These are phyloP conservation scores for Dothideomycetes sp. DNA, from an alignment of 2,329 filamentous ascomycete genomes.

Conservation along the genomic window DNA sequence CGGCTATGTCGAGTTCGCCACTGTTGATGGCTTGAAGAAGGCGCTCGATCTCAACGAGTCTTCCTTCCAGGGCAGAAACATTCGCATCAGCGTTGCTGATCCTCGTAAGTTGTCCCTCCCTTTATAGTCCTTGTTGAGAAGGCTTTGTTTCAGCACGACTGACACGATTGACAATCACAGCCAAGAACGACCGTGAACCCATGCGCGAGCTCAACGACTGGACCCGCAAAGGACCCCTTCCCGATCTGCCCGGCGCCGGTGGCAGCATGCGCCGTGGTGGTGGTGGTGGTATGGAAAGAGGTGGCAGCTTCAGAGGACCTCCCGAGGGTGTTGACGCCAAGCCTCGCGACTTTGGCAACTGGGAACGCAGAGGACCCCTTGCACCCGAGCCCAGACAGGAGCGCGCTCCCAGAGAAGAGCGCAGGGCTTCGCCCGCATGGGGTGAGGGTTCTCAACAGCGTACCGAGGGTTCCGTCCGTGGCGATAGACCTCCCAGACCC, in stretches of 20 bases:
- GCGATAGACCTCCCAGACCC: slow-evolving; percentile 53
- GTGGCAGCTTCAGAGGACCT: slow-evolving; percentile 42
- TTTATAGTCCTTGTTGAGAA: neutral
- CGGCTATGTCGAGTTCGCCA: slow-evolving; percentile 90
- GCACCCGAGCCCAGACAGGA: slow-evolving; percentile 46
- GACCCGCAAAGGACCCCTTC: slow-evolving; percentile 84
- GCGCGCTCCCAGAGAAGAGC: slow-evolving; percentile 23
- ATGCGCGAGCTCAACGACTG: slow-evolving; percentile 78
- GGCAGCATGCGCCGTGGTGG: slow-evolving; percentile 43
- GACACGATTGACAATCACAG: slow-evolving; percentile 41
- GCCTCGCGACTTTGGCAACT: slow-evolving; percentile 72
- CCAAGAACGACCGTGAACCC: slow-evolving; percentile 79
- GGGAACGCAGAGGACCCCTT: slow-evolving; percentile 90
- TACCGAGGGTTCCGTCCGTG: slow-evolving; percentile 60
- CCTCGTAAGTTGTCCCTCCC: slow-evolving; percentile 61
- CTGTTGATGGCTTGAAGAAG: slow-evolving; percentile 81
- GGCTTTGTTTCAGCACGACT: neutral
- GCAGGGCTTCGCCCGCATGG: slow-evolving; percentile 60
- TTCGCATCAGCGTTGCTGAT: slow-evolving; percentile 92
- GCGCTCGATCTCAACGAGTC: slow-evolving; percentile 75
- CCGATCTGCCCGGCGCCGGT: slow-evolving; percentile 55
- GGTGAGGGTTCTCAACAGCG: slow-evolving; percentile 45
- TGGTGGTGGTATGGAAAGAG: slow-evolving; percentile 32
- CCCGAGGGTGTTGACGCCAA: slow-evolving; percentile 60
- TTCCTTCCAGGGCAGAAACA: slow-evolving; percentile 77